Base-by-base conservation (phyloP, 495 filamentous ascomycete genomes). In the Xylaria cubensis region DNA sequence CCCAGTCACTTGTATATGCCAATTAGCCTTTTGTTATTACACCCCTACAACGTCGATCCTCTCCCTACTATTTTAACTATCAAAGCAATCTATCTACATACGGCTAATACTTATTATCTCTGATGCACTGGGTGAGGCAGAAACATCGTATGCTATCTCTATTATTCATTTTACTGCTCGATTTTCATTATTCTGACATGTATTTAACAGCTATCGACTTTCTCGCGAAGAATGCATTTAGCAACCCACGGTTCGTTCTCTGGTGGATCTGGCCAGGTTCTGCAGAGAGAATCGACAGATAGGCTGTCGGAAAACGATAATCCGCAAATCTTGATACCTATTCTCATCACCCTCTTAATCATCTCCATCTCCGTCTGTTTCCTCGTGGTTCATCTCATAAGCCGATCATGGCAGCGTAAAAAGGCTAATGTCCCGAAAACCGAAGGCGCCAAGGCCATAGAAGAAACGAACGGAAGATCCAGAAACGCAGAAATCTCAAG, bases 401-500 rank as follows among this genome's bases (percentile, higher is more conserved):
- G 10, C 29, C 10, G 15, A 10, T 17, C 63, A 17, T 51, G 63
- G 63, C 44, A 19, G 44, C 50, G 21, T 24, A 44, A 65, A 34
- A 50, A 21, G 26, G 42, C 24, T 0, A 50, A 65, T 19, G 9
- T 7, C 1, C 2, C 48, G 42, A 36, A 50, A n/a, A 65, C 34
- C 1, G 0, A 65, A 65, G 12, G 3, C 2, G 7, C 63, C 26
- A 10, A 34, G 63, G 41, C 63, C 15, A 9, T 3, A 21, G 44
- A 65, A 44, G 44, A 48, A 29, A 44, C 7, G 24, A 34, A 34
- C 4, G 15, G 24, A 21, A 26, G 0, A 3, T 34, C 51, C 10
- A 26, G n/a, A 65, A 65, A 50, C 5, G 63, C 63, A 3, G 63
- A 65, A 21, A 44, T 50, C 21, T 65, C 44, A 0, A 19, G 63